Evolutionary conservation across 2,329 filamentous ascomycete genomes (phyloP), one percentile per base, ranked within the genome.

Genomic region (Pseudogymnoascus sp.): DNA sequence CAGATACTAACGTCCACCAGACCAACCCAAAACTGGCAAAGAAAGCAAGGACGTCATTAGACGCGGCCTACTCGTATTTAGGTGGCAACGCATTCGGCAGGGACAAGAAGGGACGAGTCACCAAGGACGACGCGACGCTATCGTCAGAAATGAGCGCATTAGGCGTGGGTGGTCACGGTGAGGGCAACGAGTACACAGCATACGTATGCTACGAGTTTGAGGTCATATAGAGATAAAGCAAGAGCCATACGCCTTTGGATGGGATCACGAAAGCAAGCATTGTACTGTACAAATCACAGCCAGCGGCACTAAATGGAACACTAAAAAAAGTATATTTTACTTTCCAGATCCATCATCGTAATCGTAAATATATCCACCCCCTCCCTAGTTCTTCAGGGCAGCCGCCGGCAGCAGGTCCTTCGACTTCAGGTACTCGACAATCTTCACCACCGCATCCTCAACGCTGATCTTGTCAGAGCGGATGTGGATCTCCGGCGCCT

Each of bases 151-250:
- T 97, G 84, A 90, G 91, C 41, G 88, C 89, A 2, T 88, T 88
- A 3, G 89, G 86, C 26, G 75, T 88, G 60, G 82, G 81, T 24
- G 76, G 80, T 0, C 78, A 82, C 35, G 86, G 85, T 11, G 90
- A 92, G 64, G 88, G 87, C 62, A 82, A 84, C 69, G 92, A 97
- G 75, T 99, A 98, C 79, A 95, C 91, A 65, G 89, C 95, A 41
- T 99, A 96, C 77, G 95, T 98, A 73, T 97, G 93, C 80, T 99
- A 98, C 78, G 91, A 96, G 74, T 90, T 98, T 74, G 90, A 95
- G 73, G 86, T 98, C 68, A 69, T 73, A 73, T 74, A 72, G 69
- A 65, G 59, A 62, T 38, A 22, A 62, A 46, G 6, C n/a, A 53
- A 31, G 26, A 31, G 24, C 8, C n/a, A 31, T 53, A 53, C 46